A percentile compares a stretch with the other conserved stretches of the same genome.
Evolutionary conservation across 371 early-diverging fungal species (phyloP).

Genomic region (Lichtheimia corymbifera): DNA sequence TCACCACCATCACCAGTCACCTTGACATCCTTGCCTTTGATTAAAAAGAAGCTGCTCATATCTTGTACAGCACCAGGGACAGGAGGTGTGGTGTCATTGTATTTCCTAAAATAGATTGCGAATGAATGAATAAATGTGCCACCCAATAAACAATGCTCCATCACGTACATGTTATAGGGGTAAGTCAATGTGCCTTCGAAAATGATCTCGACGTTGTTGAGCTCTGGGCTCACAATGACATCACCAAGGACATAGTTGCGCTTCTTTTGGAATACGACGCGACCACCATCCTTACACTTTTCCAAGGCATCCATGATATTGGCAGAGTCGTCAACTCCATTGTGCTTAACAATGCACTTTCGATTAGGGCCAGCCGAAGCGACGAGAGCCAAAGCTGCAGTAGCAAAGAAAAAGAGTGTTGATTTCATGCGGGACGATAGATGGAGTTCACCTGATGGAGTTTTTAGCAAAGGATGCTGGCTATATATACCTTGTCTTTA

Average conservation of each 20-base stretch:
- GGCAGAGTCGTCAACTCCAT: slow-evolving; percentile 17
- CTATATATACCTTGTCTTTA: no score
- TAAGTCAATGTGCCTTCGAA: slow-evolving; percentile 14
- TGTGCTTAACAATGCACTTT: slow-evolving; percentile 14
- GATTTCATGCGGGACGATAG: no score
- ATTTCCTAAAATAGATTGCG: neutral
- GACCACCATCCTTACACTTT: slow-evolving; percentile 19
- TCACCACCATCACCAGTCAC: slow-evolving; percentile 19
- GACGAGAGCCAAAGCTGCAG: no score
- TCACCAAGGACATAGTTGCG: slow-evolving; percentile 13
- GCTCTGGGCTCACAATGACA: slow-evolving; percentile 13
- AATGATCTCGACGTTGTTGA: slow-evolving; percentile 15
- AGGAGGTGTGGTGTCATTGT: slow-evolving; percentile 16
- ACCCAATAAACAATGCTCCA: no score
- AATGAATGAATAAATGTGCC: no score
- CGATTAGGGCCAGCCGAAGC: neutral
- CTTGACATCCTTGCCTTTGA: slow-evolving; percentile 18
- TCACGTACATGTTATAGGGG: slow-evolving; percentile 10
- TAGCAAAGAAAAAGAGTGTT: no score
- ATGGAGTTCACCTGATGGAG: no score
- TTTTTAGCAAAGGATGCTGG: no score
- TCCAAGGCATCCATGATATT: slow-evolving; percentile 19
- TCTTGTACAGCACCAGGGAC: slow-evolving; percentile 15
- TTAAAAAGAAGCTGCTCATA: slow-evolving; percentile 17
- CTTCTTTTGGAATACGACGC: slow-evolving; percentile 14